Evolutionary conservation across 2,329 filamentous ascomycete species (phyloP).

Genomic region (Bipolaris bicolor): DNA sequence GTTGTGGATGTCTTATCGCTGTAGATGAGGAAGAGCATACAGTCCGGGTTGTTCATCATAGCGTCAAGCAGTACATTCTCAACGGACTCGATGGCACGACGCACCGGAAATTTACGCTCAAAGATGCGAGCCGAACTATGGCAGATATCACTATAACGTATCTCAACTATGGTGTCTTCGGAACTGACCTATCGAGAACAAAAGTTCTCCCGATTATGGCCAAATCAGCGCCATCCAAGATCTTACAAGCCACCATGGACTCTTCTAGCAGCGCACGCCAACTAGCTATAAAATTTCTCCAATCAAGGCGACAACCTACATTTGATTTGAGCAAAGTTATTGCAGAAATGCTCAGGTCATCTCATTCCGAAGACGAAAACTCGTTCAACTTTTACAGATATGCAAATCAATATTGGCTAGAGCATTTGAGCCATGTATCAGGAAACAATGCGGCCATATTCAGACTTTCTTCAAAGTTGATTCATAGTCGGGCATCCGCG

Average conservation of each 20-base stretch:
- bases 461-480: slow-evolving; percentile 7
- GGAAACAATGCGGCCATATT: slow-evolving; percentile 10
- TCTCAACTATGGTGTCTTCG: slow-evolving; percentile 28
- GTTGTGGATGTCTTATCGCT: slow-evolving; percentile 32
- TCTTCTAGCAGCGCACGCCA: slow-evolving; percentile 8
- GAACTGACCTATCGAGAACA: slow-evolving; percentile 19
- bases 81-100: not conserved
- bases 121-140: slow-evolving; percentile 18
- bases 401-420: slow-evolving; percentile 21
- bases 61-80: slow-evolving; percentile 28
- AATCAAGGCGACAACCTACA: slow-evolving; percentile 12
- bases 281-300: slow-evolving; percentile 19
- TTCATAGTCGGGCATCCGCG: not conserved
- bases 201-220: slow-evolving; percentile 7
- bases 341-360: slow-evolving; percentile 7
- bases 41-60: slow-evolving; percentile 28
- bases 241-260: slow-evolving; percentile 14
- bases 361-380: not conserved
- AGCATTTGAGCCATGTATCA: slow-evolving; percentile 17
- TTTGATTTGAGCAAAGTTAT: slow-evolving; percentile 22
- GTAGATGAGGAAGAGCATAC: slow-evolving; percentile 35
- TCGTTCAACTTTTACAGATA: slow-evolving; percentile 20
- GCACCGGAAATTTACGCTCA: not conserved
- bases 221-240: slow-evolving; percentile 11
- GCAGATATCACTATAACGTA: slow-evolving; percentile 31